Base-by-base conservation (phyloP, 139 green algal species). In the Coelastrella sp. region DNA sequence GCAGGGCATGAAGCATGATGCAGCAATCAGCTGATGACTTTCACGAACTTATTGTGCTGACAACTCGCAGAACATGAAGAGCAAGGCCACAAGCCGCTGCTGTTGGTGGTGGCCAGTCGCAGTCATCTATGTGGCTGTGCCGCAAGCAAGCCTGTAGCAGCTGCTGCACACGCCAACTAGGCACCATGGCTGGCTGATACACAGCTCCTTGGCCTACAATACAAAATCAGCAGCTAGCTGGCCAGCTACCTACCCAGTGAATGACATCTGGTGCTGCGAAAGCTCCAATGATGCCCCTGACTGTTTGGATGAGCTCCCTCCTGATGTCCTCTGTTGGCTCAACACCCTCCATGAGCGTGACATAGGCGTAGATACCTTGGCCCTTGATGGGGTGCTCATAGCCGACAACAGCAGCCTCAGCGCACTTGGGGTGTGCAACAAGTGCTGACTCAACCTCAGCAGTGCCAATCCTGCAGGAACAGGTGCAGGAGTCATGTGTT, bases 241-340 rank as follows among this genome's bases (percentile, higher is more conserved):
- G 74, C 74, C n/a, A 16, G 74, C 74, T 64, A 65, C 87, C 74
- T 23, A 96, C 82, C 97, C 96, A 99, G 93, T 99, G 98, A 88
- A 99, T 99, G 68, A 97, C 93, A 86, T 99, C 98, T 7, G 98
- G 98, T 57, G 97, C 95, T 71, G 98, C 98, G 92, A 99, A 99
- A n/a, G 98, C 94, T 2, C 98, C 97, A 23, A 97, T 96, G 85
- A 60, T 88, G 22, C 19, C 83, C 57, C 95, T 75, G 56, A 97
- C 95, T 13, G 73, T 60, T 4, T 59, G 78, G 2, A 94, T 85
- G 47, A 96, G 92, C 93, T 95, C 93, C 89, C 97, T 96, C 74
- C 94, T 93, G 87, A 99, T 93, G n/a, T 92, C 89, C 59, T 97
- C 94, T 7, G 87, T 75, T 20, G 66, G 65, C 54, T 86, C 65